phyloP scores from a whole-genome alignment of 2,329 filamentous ascomycete species.

The Alternaria gaisen region DNA sequence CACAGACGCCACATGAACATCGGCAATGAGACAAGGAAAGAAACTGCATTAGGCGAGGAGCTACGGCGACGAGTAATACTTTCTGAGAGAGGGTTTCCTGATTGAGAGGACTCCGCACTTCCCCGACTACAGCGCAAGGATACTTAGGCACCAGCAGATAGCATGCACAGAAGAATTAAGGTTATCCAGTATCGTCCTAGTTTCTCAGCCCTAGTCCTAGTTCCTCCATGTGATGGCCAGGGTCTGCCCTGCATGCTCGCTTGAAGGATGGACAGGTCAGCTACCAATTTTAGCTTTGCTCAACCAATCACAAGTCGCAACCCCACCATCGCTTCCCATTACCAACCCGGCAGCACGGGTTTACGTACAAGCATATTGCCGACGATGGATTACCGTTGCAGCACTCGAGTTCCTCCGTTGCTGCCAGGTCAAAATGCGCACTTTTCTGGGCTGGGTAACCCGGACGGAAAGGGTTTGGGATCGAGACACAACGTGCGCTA shows the following conservation, averaged over 20 bases:
- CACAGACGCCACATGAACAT: conserved; percentile 1
- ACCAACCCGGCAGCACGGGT: conserved; percentile 13
- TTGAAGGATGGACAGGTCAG: conserved; percentile 12
- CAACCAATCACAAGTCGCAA: conserved; percentile 5
- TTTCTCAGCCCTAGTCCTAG: conserved; percentile 13
- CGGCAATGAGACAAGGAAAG: conserved; percentile 4
- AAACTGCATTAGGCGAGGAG: conserved; percentile 9
- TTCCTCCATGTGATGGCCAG: conserved; percentile 16
- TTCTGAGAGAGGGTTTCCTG: neutral
- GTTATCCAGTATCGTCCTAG: conserved; percentile 10
- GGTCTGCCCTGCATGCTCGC: conserved; percentile 14
- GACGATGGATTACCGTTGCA: neutral
- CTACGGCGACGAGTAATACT: neutral
- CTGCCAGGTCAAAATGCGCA: neutral
- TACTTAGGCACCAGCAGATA: conserved; percentile 10
- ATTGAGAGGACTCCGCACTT: conserved; percentile 1
- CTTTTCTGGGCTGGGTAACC: neutral
- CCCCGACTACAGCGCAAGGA: conserved; percentile 8
- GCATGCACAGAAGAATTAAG: conserved; percentile 17
- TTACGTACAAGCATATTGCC: conserved; percentile 23
- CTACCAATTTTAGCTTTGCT: conserved; percentile 13
- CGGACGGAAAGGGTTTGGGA: neutral
- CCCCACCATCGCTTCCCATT: conserved; percentile 8
- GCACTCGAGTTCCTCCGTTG: neutral
- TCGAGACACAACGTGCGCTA: conserved; percentile 7